A percentile compares a stretch with the other conserved stretches of the same genome.
Conservation (phyloP, 805 yeast species). For the Cyberlindnera bimundalis region DNA sequence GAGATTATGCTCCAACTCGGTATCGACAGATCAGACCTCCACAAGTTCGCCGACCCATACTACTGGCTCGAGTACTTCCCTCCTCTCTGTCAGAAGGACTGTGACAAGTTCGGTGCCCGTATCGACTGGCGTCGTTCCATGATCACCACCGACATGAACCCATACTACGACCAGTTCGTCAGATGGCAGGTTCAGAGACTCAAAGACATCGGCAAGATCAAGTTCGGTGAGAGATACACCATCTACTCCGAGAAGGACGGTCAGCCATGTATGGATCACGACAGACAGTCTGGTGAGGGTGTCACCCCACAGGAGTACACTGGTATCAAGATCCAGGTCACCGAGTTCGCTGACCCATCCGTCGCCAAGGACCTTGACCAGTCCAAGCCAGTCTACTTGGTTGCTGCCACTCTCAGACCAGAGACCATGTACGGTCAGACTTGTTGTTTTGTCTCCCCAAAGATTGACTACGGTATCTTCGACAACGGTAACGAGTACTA, state of each 20-base stretch:
- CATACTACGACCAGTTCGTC: slow-evolving; percentile 90
- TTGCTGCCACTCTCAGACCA: slow-evolving; percentile 97
- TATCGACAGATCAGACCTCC: slow-evolving; percentile 75
- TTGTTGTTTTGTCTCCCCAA: slow-evolving; percentile 96
- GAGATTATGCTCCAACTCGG: slow-evolving; percentile 97
- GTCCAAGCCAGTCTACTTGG: slow-evolving; percentile 69
- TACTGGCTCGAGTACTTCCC: slow-evolving; percentile 94
- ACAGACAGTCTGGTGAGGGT: slow-evolving; percentile 95
- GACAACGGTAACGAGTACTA: slow-evolving; percentile 75
- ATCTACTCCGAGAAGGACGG: slow-evolving; percentile 97
- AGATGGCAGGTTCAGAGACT: slow-evolving; percentile 95
- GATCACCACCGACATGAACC: slow-evolving; percentile 93
- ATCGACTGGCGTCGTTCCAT: slow-evolving; percentile 98
- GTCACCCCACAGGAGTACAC: slow-evolving; percentile 95
- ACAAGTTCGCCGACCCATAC: slow-evolving; percentile 85
- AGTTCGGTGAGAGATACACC: slow-evolving; percentile 97
- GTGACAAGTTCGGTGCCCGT: slow-evolving; percentile 80
- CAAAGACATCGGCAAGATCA: slow-evolving; percentile 83
- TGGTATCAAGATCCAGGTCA: slow-evolving; percentile 82
- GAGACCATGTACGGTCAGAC: slow-evolving; percentile 99
- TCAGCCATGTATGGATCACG: slow-evolving; percentile 99
- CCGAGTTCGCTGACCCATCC: slow-evolving; percentile 48
- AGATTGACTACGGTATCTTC: slow-evolving; percentile 86
- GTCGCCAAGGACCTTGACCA: slow-evolving; percentile 36
- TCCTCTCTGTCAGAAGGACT: slow-evolving; percentile 78